A percentile compares a stretch with the other conserved stretches of the same genome.
Evolutionary conservation across 495 filamentous ascomycete species (phyloP).

Genomic region (Extremus antarcticus): DNA sequence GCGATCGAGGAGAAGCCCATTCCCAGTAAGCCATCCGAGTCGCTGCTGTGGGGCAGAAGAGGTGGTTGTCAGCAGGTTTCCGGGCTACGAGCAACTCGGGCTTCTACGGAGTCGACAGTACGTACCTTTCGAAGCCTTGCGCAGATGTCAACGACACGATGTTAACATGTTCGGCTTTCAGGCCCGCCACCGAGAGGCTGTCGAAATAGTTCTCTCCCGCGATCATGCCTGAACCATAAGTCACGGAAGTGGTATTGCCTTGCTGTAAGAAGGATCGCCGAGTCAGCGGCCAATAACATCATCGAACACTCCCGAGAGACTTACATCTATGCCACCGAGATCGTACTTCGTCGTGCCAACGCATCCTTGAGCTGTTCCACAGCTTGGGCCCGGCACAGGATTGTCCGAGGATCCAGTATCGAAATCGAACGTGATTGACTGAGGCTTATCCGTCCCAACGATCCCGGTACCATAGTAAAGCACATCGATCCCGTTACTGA

Average conservation of each 20-base stretch:
- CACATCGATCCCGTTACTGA: not conserved
- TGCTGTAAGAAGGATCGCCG: not conserved
- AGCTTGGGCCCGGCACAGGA: not conserved
- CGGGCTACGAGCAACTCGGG: no score
- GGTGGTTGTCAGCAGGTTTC: not conserved
- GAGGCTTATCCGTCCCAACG: not conserved
- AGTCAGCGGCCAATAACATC: not conserved
- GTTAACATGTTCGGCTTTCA: not conserved
- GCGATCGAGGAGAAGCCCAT: not conserved
- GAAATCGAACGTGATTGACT: not conserved
- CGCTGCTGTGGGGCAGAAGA: not conserved
- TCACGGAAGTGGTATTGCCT: not conserved
- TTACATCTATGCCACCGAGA: not conserved
- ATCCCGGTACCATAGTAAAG: not conserved
- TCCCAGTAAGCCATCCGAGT: not conserved
- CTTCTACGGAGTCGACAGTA: no score
- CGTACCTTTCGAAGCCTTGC: not conserved
- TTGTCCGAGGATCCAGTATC: not conserved
- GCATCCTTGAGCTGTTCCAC: not conserved
- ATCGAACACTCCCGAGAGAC: not conserved
- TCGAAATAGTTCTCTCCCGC: not conserved
- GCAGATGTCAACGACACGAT: not conserved
- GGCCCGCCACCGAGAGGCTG: not conserved
- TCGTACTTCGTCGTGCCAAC: not conserved
- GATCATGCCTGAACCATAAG: not conserved